phyloP scores from a whole-genome alignment of 139 green algal species.

The Chlorella sp. region DNA sequence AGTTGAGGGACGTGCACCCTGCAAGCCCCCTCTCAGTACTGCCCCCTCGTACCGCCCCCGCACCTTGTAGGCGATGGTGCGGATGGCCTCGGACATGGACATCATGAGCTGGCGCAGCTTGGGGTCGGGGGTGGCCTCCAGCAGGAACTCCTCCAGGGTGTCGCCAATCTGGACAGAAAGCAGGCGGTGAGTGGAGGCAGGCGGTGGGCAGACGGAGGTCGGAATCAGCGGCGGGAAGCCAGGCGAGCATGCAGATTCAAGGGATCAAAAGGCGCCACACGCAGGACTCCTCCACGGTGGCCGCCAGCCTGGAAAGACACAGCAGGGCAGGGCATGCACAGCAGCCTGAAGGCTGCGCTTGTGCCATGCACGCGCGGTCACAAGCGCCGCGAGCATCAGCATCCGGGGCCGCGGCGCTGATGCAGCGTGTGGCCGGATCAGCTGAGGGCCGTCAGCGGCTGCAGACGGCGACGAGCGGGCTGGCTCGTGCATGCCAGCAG shows the following conservation, averaged over 20 bases:
- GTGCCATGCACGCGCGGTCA: too few species aligned
- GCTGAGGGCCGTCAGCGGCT: not conserved
- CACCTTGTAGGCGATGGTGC: conserved; percentile 96
- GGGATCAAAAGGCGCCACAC: not conserved
- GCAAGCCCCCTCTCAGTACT: too few species aligned
- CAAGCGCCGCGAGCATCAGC: too few species aligned
- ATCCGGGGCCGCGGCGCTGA: too few species aligned
- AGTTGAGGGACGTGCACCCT: too few species aligned
- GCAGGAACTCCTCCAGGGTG: conserved; percentile 92
- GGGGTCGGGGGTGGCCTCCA: conserved; percentile 80
- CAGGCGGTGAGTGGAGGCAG: not conserved
- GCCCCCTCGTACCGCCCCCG: too few species aligned
- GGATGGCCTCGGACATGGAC: conserved; percentile 87
- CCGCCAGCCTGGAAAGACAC: too few species aligned
- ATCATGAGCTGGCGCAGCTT: conserved; percentile 94
- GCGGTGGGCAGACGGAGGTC: not conserved
- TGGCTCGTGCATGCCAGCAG: not conserved
- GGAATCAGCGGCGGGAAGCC: not conserved
- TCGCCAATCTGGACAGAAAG: conserved; percentile 77
- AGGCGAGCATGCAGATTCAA: not conserved
- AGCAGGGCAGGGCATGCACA: not conserved
- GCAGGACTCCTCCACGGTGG: too few species aligned
- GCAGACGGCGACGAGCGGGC: not conserved
- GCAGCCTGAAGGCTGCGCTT: too few species aligned
- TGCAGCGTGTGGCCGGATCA: not conserved